These are phyloP conservation scores for Aspergillus diversus DNA, from an alignment of 495 filamentous ascomycete genomes.

Conservation along the genomic window DNA sequence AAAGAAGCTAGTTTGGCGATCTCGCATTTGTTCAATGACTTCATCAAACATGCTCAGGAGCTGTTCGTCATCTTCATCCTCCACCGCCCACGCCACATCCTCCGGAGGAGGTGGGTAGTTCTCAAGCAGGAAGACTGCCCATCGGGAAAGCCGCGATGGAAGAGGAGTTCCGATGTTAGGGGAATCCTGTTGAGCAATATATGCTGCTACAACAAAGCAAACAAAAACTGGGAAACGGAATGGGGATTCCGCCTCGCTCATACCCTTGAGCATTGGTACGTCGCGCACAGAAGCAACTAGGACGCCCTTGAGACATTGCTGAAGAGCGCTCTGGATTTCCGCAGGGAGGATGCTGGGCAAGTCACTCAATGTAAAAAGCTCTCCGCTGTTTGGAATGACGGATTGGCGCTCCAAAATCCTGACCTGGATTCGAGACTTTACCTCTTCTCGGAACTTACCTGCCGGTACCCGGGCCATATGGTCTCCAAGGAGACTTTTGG, in stretches of 20 bases:
- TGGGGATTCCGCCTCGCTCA: constrained; percentile 18
- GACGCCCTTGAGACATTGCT: constrained; percentile 33
- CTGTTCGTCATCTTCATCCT: constrained; percentile 36
- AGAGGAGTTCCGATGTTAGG: constrained; percentile 22
- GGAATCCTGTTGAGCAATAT: constrained; percentile 15
- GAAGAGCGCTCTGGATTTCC: constrained; percentile 33
- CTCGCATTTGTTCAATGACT: constrained; percentile 23
- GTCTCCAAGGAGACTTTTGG: constrained; percentile 35
- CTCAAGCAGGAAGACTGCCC: constrained; percentile 42
- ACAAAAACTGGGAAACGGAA: constrained; percentile 36
- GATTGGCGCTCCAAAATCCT: constrained; percentile 44
- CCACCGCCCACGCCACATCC: constrained; percentile 34
- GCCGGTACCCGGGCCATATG: constrained; percentile 39
- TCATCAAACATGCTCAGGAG: constrained; percentile 30
- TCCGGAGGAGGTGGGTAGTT: constrained; percentile 37
- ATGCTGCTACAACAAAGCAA: constrained; percentile 27
- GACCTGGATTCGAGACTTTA: constrained; percentile 35
- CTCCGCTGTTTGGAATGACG: constrained; percentile 40
- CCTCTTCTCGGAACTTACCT: constrained; percentile 36
- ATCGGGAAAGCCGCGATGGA: constrained; percentile 37
- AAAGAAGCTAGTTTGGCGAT: constrained; percentile 18
- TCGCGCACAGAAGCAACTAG: constrained; percentile 19
- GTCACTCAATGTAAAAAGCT: constrained; percentile 42
- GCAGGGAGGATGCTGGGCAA: constrained; percentile 37
- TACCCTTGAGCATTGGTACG: constrained; percentile 29